Conservation (phyloP, 2,329 filamentous ascomycete species). For the Emmonsiellopsis sp. region DNA sequence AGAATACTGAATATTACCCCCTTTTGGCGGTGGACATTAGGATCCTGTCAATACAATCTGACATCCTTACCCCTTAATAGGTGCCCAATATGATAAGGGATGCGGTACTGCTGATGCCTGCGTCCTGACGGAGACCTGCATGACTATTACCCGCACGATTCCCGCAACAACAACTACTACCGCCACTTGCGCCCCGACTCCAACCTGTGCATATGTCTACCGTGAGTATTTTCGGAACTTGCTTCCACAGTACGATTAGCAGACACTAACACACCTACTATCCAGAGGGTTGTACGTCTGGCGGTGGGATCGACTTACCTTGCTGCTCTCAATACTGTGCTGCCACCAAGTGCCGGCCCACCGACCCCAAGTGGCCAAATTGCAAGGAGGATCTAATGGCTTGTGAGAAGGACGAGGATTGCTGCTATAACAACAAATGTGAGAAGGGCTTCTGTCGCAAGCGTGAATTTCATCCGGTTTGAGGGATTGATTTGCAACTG, state of each 20-base stretch:
- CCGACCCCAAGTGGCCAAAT: constrained; percentile 2
- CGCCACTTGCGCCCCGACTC: neutral
- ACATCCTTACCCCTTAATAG: no score
- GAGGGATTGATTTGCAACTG: neutral
- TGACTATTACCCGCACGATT: neutral
- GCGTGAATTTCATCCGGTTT: neutral
- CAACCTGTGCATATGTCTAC: neutral
- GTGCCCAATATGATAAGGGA: neutral
- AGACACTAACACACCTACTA: neutral
- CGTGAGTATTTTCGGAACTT: neutral
- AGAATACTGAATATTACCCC: neutral
- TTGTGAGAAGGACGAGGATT: neutral
- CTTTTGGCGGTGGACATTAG: no score
- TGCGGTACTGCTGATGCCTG: neutral
- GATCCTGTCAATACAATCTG: no score
- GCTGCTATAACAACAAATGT: constrained; percentile 1
- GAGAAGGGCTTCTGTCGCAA: neutral
- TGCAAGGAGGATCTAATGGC: neutral
- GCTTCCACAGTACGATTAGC: neutral
- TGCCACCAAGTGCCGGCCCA: constrained; percentile 1
- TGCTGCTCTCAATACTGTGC: constrained; percentile 2
- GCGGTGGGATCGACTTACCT: neutral
- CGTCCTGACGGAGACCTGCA: neutral
- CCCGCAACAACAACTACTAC: neutral
- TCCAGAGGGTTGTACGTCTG: neutral